Percentiles rank a stretch among this genome's conserved stretches.
phyloP scores from a whole-genome alignment of 495 filamentous ascomycete species.

The Durotheca rogersii region DNA sequence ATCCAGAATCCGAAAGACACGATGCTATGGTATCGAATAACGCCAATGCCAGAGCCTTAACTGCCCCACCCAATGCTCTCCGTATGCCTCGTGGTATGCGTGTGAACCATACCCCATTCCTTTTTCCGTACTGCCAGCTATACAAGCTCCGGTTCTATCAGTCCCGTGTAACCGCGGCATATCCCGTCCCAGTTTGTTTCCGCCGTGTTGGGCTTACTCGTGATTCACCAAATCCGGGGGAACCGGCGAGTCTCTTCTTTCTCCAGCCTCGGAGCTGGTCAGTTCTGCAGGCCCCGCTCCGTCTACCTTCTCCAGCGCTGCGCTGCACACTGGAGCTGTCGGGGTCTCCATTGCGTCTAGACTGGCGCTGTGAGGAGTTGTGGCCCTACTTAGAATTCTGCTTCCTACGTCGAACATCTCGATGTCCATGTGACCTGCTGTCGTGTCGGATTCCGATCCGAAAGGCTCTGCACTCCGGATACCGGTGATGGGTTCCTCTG shows the following conservation, averaged over 20 bases:
- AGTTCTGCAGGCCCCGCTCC: constrained; percentile 15
- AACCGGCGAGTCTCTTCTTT: constrained; percentile 29
- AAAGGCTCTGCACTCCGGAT: constrained; percentile 30
- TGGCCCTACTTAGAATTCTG: constrained; percentile 32
- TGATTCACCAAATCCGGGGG: constrained; percentile 18
- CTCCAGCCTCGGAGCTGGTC: constrained; percentile 9
- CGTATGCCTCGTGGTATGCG: constrained; percentile 25
- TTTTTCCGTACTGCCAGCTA: not conserved
- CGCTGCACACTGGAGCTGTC: constrained; percentile 20
- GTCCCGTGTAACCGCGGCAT: not conserved
- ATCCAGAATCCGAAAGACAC: constrained; percentile 6
- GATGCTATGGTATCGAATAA: constrained; percentile 29
- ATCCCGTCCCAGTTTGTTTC: not conserved
- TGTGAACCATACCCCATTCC: constrained; percentile 4
- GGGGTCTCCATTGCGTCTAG: constrained; percentile 39
- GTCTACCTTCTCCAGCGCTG: not conserved
- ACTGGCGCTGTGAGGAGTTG: constrained; percentile 28
- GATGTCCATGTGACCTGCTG: constrained; percentile 37
- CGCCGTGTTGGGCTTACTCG: not conserved
- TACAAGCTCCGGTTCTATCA: not conserved
- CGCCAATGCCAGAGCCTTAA: constrained; percentile 22
- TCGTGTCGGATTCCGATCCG: constrained; percentile 31
- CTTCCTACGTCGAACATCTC: constrained; percentile 48
- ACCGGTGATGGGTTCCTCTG: constrained; percentile 19
- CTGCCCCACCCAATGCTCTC: constrained; percentile 13